Conservation (phyloP, 495 filamentous ascomycete species). For the Hypoxylon fragiforme region DNA sequence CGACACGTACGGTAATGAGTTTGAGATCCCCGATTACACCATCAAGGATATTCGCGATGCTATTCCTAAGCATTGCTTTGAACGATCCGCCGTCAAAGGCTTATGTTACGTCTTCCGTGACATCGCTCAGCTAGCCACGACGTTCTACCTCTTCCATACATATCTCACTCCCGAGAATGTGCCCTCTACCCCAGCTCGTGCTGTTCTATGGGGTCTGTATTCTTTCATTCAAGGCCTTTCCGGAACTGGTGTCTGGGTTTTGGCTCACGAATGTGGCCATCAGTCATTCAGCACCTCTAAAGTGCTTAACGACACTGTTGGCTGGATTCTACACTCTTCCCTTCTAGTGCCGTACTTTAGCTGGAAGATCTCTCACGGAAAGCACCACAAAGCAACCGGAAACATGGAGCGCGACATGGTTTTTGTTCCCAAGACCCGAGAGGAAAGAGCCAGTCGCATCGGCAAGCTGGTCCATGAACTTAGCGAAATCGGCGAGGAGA, state of each 20-base stretch:
- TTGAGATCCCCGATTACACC: constrained; percentile 73
- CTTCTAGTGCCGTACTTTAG: constrained; percentile 88
- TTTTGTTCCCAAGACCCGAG: constrained; percentile 85
- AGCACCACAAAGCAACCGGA: constrained; percentile 95
- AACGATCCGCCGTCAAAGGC: constrained; percentile 65
- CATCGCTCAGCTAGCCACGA: constrained; percentile 60
- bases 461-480: constrained; percentile 77
- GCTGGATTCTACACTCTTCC: constrained; percentile 80
- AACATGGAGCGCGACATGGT: constrained; percentile 98
- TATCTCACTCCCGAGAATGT: constrained; percentile 62
- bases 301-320: constrained; percentile 80
- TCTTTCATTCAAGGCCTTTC: constrained; percentile 75
- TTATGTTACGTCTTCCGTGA: constrained; percentile 73
- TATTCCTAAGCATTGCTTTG: constrained; percentile 81
- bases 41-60: constrained; percentile 82
- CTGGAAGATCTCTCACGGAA: constrained; percentile 91
- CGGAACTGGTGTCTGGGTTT: constrained; percentile 79
- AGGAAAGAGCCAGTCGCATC: constrained; percentile 69
- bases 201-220: constrained; percentile 67
- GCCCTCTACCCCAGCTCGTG: constrained; percentile 60
- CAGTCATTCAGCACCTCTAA: constrained; percentile 82
- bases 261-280: constrained; percentile 89
- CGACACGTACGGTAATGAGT: constrained; percentile 75
- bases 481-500: constrained; percentile 88
- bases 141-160: constrained; percentile 69